Percentiles rank a stretch among this genome's conserved stretches.
These are phyloP conservation scores for Sextonia rubra DNA, from an alignment of 164 flowering plant species.

Conservation along the genomic window DNA sequence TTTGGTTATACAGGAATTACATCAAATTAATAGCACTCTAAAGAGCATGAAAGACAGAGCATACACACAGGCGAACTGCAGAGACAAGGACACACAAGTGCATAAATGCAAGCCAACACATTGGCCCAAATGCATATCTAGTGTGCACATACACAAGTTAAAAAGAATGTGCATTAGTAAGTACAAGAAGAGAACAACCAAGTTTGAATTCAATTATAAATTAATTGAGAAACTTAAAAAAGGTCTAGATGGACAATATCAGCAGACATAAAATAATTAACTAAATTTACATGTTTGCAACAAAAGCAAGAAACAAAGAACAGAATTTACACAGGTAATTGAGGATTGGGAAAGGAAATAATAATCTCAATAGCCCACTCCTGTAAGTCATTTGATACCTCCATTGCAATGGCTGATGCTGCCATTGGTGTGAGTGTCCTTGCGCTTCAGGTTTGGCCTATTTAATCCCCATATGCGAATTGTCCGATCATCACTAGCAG, in stretches of 20 bases:
- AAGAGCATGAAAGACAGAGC: too few relatives aligned
- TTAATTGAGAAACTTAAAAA: neutral
- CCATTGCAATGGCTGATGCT: conserved; percentile 15
- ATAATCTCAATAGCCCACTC: neutral
- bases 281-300: conserved; percentile 14
- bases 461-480: conserved; percentile 16
- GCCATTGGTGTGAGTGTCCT: conserved; percentile 8
- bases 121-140: too few relatives aligned
- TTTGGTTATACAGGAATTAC: too few relatives aligned
- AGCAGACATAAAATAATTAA: conserved; percentile 11
- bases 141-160: too few relatives aligned
- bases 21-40: too few relatives aligned
- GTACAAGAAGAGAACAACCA: too few relatives aligned
- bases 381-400: neutral
- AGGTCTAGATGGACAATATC: conserved; percentile 12
- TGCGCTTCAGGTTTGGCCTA: conserved; percentile 5
- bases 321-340: conserved; percentile 14
- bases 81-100: too few relatives aligned
- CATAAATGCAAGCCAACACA: too few relatives aligned
- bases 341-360: neutral
- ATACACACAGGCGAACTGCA: too few relatives aligned
- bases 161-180: too few relatives aligned
- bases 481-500: conserved; percentile 18
- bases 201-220: neutral
- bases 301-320: conserved; percentile 1